Base-by-base conservation (phyloP, 2,329 filamentous ascomycete species). In the Phialemoniopsis sp. region DNA sequence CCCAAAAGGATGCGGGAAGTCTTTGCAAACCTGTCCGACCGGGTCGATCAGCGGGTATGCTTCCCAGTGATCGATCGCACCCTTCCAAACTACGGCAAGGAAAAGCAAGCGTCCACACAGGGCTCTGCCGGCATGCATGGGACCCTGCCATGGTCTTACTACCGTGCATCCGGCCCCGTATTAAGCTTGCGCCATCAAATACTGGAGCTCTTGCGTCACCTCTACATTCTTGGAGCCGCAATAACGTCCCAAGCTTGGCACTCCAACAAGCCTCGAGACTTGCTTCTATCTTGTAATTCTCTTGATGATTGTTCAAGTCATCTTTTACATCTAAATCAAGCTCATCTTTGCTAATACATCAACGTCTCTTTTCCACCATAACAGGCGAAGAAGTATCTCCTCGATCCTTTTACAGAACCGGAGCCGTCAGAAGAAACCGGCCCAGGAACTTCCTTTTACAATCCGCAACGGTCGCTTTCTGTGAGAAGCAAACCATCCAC, bases 401-500 rank as follows among this genome's bases (percentile, higher is more conserved):
- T 88, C 47, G 81, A 85, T 50, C 85, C 85, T 47, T 66, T 89
- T 45, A 80, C 70, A 50, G 82, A 73, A 16, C 81, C 80, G 9
- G 80, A 86, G 45, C 84, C 84, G 13, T 78, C 70, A 44, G 75
- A 83, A 45, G 79, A 85, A 55, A 84, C 78, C 35, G 81, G 83
- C 8, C 75, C 76, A n/a, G 77, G 77, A 42, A 67, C 70, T 4
- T 76, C 78, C 46, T 76, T 80, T 52, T 60, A 68, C 67, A 59
- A 56, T 38, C 46, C 48, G 40, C 52, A 47, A 14, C 54, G 49
- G 35, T 44, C 48, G 30, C 37, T 45, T 3, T 47, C 51, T 5
- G 15, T 47, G 33, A 30, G 10, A 46, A 29, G 31, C 49, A 47
- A 30, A 37, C 37, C 55, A 50, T 37, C 52, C 53, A 34, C 46